Evolutionary conservation across 2,329 filamentous ascomycete genomes (phyloP), one percentile per base, ranked within the genome.

Genomic region (Dothistroma septosporum): DNA sequence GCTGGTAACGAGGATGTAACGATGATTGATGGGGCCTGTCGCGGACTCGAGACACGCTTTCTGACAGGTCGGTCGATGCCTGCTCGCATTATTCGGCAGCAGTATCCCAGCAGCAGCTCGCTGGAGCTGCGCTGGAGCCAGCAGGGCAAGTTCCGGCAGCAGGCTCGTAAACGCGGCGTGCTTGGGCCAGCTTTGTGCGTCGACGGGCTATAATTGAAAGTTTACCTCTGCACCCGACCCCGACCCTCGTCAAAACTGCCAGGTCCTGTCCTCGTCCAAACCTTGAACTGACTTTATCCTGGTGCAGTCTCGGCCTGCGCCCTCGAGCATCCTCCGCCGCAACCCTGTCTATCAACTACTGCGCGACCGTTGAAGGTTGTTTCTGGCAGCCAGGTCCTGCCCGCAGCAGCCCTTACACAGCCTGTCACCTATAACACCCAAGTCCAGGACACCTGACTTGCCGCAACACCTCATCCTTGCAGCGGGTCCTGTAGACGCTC

Each of bases 341-440:
- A 50, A 50, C 47, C 47, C 47, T 50, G 47, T 50, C 47, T n/a
- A 50, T 50, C 47, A 50, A 50, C 47, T 50, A 50, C 47, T 50
- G 47, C 47, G 47, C 47, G 47, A 50, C 47, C 47, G 47, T 50
- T 50, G 47, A 50, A 50, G 47, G 47, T 50, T 50, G 47, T 50
- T 50, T 50, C 47, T 50, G 9, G 47, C 47, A 50, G 22, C 47
- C 47, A 50, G 47, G 47, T 50, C 47, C 47, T 50, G 47, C 47
- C 22, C 28, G 47, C 47, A 7, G 47, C 21, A 28, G 24, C 47
- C 22, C 47, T 50, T 11, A 24, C 21, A 50, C 47, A 24, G 47
- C 47, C 47, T 50, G n/a, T 24, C 47, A 50, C 47, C 41, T 44
- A 44, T 44, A 44, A 44, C 41, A 44, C 41, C 41, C 24, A 16